Evolutionary conservation across 2,329 filamentous ascomycete species (phyloP), one percentile per base, ranked within the genome.

Genomic region (Penicillium sp.): DNA sequence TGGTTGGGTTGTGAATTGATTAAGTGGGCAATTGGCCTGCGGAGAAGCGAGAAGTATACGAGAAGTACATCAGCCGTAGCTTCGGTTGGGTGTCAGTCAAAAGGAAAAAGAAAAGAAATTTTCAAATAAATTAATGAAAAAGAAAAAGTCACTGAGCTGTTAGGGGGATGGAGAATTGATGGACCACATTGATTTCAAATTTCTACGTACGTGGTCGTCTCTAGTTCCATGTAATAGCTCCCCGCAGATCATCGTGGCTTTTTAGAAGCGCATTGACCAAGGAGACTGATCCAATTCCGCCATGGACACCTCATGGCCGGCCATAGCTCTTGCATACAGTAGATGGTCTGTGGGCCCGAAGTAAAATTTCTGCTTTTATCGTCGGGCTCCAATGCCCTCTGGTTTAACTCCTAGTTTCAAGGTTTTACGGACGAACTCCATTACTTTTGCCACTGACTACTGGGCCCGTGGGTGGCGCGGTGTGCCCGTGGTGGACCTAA

Each of bases 221-320:
- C 45, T 35, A 35, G 44, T 46, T 33, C 44, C 45, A 18, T 40
- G 47, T 31, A 49, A 50, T 58, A 53, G 53, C 56, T 60, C 49
- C 40, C 52, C 53, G 56, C 48, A 51, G 58, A 62, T 60, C 58
- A 60, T 58, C 31, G 35, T 41, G 35, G 37, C 35, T 50, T 25
- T 43, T 50, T 41, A 26, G 35, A 33, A 26, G 27, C 46, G 55
- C 31, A 58, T 61, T 52, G 54, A 54, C 54, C 48, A 50, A 41
- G 52, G 37, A 54, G 59, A 63, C 61, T 60, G 47, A 46, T 62
- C 59, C 35, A 59, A 42, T 50, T 52, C 55, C 31, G 27, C 37
- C 44, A 14, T 27, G 20, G 40, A 54, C 54, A 54, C 20, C 46
- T 58, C 56, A 53, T 49, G 27, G 33, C 14, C 11, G 47, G 47